phyloP scores from a whole-genome alignment of 164 flowering plant species.

The Dillenia suffruticosa region DNA sequence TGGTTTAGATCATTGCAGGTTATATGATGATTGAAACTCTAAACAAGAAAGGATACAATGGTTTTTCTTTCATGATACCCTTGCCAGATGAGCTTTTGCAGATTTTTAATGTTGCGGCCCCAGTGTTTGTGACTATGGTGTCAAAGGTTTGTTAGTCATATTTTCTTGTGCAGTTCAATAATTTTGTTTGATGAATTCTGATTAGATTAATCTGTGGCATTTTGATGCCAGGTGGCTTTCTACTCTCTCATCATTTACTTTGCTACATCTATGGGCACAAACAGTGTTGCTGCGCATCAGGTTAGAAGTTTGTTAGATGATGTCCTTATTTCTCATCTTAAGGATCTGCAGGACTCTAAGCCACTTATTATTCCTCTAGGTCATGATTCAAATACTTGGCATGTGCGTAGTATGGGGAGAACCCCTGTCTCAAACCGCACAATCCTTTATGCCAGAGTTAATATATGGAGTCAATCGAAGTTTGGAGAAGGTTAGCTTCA shows the following conservation, averaged over 20 bases:
- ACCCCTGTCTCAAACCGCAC: slow-evolving; percentile 98
- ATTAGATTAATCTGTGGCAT: slow-evolving; percentile 2
- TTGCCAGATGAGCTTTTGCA: slow-evolving; percentile 55
- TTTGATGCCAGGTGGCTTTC: slow-evolving; percentile 59
- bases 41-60: slow-evolving; percentile 75
- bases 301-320: slow-evolving; percentile 23
- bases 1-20: slow-evolving; percentile 74
- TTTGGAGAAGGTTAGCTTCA: slow-evolving; percentile 60
- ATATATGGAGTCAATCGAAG: slow-evolving; percentile 64
- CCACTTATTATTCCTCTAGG: slow-evolving; percentile 34
- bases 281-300: slow-evolving; percentile 72
- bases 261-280: slow-evolving; percentile 85
- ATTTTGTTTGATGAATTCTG: too few species aligned
- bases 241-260: slow-evolving; percentile 67
- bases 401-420: slow-evolving; percentile 92
- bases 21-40: slow-evolving; percentile 81
- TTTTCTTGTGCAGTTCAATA: neutral
- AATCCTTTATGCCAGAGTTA: slow-evolving; percentile 97
- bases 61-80: slow-evolving; percentile 62
- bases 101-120: slow-evolving; percentile 81
- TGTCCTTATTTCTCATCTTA: neutral
- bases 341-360: neutral
- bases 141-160: slow-evolving; percentile 59
- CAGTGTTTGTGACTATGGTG: slow-evolving; percentile 83
- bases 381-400: slow-evolving; percentile 69